Evolutionary conservation across 1,139 yeast genomes (phyloP), one percentile per base, ranked within the genome.

Genomic region (Sugiyamaella sp.): DNA sequence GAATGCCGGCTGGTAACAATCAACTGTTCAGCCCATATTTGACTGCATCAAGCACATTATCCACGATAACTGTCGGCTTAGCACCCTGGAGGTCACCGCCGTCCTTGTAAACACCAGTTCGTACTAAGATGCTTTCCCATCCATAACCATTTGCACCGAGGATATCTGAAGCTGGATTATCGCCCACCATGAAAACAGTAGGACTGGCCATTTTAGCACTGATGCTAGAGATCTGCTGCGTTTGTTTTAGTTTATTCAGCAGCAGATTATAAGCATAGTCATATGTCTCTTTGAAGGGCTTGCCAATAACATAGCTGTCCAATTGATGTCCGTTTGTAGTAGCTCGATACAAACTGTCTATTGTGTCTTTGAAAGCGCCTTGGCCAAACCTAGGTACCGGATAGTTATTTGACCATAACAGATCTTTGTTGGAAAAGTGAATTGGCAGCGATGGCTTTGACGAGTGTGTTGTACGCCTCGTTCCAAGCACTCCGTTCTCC

Each of bases 131-230:
- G 17, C 93, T 84, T 49, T 85, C 82, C 98, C 98, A 93, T 1
- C 97, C 96, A 66, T 84, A 83, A 55, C 76, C 76, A 64, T 86
- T 85, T 1, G 97, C 99, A 0, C 99, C 99, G 58, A 79, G 78
- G 48, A 93, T 93, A 67, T 93, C 99, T 50, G 91, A 83, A 24
- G 85, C 93, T 1, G 97, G 98, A 69, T 93, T 93, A 71, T 93
- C 99, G 22, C 99, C 99, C 27, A 93, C 88, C 99, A 93, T 93
- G 72, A 78, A 91, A 1, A 93, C 86, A 22, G 38, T 46, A 10
- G 33, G 56, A 27, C 24, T 12, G 9, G 27, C 25, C 19, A 22
- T 44, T 24, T 41, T 41, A n/a, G 35, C 25, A 24, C 32, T 20
- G 33, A 40, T 29, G 17, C 29, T 21, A 5, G 47, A 44, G 33